Conservation (phyloP, 495 filamentous ascomycete species). For the Talaromyces stipitatus region DNA sequence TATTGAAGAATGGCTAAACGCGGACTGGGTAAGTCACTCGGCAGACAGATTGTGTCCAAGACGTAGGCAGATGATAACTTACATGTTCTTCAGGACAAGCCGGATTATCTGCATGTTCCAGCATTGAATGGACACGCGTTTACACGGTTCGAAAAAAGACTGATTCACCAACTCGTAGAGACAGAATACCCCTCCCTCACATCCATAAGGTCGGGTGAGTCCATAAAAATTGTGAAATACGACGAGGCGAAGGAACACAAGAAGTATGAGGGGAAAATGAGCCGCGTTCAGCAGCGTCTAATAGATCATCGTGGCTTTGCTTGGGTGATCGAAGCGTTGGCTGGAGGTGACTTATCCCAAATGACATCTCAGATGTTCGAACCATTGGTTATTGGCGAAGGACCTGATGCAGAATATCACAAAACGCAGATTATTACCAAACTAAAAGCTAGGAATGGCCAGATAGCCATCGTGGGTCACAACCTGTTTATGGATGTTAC, state of each 20-base stretch:
- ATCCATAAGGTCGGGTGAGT: conserved; percentile 34
- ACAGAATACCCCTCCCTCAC: conserved; percentile 52
- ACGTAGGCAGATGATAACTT: background rate
- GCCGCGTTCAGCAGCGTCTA: conserved; percentile 33
- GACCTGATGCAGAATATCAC: conserved; percentile 21
- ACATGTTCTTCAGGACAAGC: background rate
- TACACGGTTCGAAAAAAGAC: conserved; percentile 49
- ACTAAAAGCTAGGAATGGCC: conserved; percentile 31
- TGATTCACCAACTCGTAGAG: conserved; percentile 62
- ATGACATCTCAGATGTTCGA: conserved; percentile 44
- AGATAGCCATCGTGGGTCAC: conserved; percentile 61
- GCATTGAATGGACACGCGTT: conserved; percentile 21
- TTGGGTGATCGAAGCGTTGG: conserved; percentile 63
- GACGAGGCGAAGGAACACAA: conserved; percentile 41
- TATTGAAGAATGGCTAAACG: conserved; percentile 43
- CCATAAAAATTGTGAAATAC: conserved; percentile 43
- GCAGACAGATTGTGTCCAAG: background rate
- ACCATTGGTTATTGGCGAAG: conserved; percentile 22
- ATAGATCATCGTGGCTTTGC: conserved; percentile 51
- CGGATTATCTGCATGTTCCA: conserved; percentile 24
- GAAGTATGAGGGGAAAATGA: conserved; percentile 26
- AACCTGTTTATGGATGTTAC: conserved; percentile 70
- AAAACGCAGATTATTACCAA: conserved; percentile 18
- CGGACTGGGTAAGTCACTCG: conserved; percentile 15
- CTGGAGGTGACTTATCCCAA: conserved; percentile 46